A percentile compares a stretch with the other conserved stretches of the same genome.
phyloP scores from a whole-genome alignment of 2,329 filamentous ascomycete species.

The Sclerotinia spermophila region DNA sequence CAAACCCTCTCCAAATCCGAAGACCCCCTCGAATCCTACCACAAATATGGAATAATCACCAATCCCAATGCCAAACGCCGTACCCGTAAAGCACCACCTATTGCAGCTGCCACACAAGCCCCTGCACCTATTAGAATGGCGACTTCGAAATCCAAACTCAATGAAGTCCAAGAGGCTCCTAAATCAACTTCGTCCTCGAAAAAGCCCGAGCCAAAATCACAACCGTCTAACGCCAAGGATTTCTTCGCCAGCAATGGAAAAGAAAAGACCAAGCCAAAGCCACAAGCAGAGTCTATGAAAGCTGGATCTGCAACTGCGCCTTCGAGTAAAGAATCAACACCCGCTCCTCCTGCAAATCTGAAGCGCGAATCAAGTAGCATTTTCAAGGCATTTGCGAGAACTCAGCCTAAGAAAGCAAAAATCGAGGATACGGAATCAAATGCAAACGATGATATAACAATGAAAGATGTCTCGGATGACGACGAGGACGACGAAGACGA shows the following conservation, averaged over 20 bases:
- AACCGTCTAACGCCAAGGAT: conserved; percentile 37
- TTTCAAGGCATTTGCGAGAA: conserved; percentile 76
- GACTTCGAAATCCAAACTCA: conserved; percentile 17
- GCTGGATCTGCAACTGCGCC: conserved; percentile 21
- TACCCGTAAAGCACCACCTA: conserved; percentile 32
- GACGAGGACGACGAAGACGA: conserved; percentile 52
- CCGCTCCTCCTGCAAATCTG: conserved; percentile 34
- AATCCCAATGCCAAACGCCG: conserved; percentile 63
- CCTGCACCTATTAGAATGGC: conserved; percentile 21
- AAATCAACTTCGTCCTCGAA: conserved; percentile 19
- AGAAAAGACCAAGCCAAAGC: conserved; percentile 25
- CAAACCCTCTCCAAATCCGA: conserved; percentile 52
- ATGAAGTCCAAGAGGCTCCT: conserved; percentile 18
- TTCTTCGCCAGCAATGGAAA: conserved; percentile 39
- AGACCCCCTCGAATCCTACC: conserved; percentile 56
- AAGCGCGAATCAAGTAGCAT: conserved; percentile 63
- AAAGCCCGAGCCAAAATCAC: conserved; percentile 28
- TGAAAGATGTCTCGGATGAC: conserved; percentile 56
- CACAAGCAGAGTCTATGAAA: conserved; percentile 9
- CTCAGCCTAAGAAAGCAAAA: conserved; percentile 59
- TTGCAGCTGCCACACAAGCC: conserved; percentile 32
- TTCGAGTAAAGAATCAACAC: conserved; percentile 32
- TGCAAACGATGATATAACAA: conserved; percentile 48
- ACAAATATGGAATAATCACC: conserved; percentile 68
- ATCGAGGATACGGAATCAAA: conserved; percentile 42